A percentile compares a stretch with the other conserved stretches of the same genome.
Conservation (phyloP, 768 basidiomycete species). For the Rossbeevera mucosa region DNA sequence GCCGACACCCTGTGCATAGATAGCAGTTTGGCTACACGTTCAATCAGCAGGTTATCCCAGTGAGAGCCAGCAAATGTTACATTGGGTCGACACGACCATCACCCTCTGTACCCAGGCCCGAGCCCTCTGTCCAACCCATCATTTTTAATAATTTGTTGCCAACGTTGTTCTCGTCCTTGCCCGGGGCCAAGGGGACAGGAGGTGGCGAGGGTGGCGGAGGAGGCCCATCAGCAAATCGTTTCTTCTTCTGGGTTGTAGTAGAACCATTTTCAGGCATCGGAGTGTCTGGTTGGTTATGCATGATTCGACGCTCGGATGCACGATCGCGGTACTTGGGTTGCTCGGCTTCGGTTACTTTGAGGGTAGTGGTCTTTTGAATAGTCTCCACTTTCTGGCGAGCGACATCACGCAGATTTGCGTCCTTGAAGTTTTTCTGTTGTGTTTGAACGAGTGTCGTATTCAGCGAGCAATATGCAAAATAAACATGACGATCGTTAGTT, state of each 20-base stretch:
- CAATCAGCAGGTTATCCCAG: constrained; percentile 7
- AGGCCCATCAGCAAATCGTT: constrained; percentile 50
- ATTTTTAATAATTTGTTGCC: constrained; percentile 93
- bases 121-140: constrained; percentile 97
- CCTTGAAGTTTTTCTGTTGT: constrained; percentile 80
- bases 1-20: constrained; percentile 85
- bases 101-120: constrained; percentile 75
- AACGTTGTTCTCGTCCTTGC: constrained; percentile 77
- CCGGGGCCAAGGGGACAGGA: constrained; percentile 61
- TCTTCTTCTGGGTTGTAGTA: constrained; percentile 35
- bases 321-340: constrained; percentile 92
- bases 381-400: constrained; percentile 63
- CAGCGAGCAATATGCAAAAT: constrained; percentile 3
- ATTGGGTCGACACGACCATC: constrained; percentile 89
- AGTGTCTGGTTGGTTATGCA: constrained; percentile 89
- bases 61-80: constrained; percentile 33
- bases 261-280: constrained; percentile 55
- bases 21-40: constrained; percentile 61
- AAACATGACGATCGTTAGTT: constrained; percentile 31
- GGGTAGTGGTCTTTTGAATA: constrained; percentile 34
- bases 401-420: constrained; percentile 63
- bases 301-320: constrained; percentile 83
- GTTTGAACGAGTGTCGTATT: constrained; percentile 2
- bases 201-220: constrained; percentile 58
- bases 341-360: constrained; percentile 33